Conservation (phyloP, 2,329 filamentous ascomycete genomes). For the Ophiocordyceps camponoti-floridani region DNA sequence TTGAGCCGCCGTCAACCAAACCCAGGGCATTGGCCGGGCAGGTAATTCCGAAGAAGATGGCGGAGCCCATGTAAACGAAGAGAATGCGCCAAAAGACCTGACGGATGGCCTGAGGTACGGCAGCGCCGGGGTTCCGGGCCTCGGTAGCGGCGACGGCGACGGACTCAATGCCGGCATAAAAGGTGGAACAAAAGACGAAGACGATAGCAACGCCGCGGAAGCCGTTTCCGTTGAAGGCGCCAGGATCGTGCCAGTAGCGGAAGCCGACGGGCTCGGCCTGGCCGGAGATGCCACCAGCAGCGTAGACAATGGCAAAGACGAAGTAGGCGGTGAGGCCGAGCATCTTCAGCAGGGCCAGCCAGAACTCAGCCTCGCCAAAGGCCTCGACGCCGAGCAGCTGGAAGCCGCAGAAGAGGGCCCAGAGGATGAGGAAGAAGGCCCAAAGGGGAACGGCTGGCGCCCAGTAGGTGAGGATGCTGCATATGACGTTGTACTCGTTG, state of each 20-base stretch:
- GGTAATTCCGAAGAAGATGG: conserved; percentile 58
- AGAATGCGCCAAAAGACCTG: conserved; percentile 45
- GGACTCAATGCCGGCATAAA: conserved; percentile 49
- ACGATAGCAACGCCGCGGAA: conserved; percentile 47
- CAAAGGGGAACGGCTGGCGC: conserved; percentile 39
- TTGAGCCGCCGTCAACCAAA: conserved; percentile 41
- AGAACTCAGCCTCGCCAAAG: conserved; percentile 68
- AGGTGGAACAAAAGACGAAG: conserved; percentile 52
- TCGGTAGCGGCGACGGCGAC: conserved; percentile 46
- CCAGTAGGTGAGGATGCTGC: conserved; percentile 49
- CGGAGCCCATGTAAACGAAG: conserved; percentile 49
- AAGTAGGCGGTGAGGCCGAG: conserved; percentile 53
- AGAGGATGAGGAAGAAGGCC: conserved; percentile 59
- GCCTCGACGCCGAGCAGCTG: conserved; percentile 56
- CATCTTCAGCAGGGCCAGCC: conserved; percentile 58
- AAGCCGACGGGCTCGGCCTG: conserved; percentile 43
- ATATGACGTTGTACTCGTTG: conserved; percentile 55
- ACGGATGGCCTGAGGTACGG: conserved; percentile 38
- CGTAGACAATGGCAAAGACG: conserved; percentile 56
- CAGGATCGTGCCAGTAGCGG: conserved; percentile 53
- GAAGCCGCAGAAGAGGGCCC: conserved; percentile 49
- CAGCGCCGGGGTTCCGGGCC: conserved; percentile 36
- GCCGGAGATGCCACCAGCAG: conserved; percentile 46
- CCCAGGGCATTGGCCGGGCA: conserved; percentile 50
- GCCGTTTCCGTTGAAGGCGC: conserved; percentile 48